A percentile compares a stretch with the other conserved stretches of the same genome.
Evolutionary conservation across 441 rosid species (phyloP).

Genomic region (Corymbia calophylla): DNA sequence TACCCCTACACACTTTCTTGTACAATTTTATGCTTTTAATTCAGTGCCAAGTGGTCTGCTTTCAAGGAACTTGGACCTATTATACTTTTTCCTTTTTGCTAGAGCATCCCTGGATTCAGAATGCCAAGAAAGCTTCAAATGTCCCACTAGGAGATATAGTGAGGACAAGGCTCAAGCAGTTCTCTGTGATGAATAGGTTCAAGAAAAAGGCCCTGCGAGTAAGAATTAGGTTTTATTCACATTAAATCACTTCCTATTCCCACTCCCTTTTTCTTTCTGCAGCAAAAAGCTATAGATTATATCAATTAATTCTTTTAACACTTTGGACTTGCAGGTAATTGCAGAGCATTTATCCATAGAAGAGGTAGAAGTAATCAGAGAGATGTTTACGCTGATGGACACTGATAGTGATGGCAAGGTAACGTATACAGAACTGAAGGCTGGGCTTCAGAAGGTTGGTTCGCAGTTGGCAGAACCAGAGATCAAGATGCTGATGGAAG

Average conservation of each 20-base stretch:
- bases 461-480: slow-evolving; percentile 92
- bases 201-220: slow-evolving; percentile 88
- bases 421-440: slow-evolving; percentile 64
- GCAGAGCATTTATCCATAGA: slow-evolving; percentile 83
- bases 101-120: slow-evolving; percentile 79
- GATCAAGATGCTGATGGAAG: slow-evolving; percentile 98
- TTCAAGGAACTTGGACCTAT: background rate
- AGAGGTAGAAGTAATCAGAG: slow-evolving; percentile 90
- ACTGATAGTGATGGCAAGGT: slow-evolving; percentile 81
- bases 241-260: background rate
- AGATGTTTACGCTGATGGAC: slow-evolving; percentile 88
- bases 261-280: background rate
- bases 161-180: slow-evolving; percentile 87
- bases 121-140: slow-evolving; percentile 92
- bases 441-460: slow-evolving; percentile 91
- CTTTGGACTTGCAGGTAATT: slow-evolving; percentile 49
- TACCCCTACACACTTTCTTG: background rate
- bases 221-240: slow-evolving; percentile 16
- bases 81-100: background rate
- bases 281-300: background rate
- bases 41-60: background rate
- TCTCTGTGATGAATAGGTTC: slow-evolving; percentile 91
- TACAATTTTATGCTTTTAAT: background rate
- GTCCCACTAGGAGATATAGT: slow-evolving; percentile 95
- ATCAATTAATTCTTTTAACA: slow-evolving; percentile 2